phyloP scores from a whole-genome alignment of 139 green algal species.

The Volvox reticuliferus region DNA sequence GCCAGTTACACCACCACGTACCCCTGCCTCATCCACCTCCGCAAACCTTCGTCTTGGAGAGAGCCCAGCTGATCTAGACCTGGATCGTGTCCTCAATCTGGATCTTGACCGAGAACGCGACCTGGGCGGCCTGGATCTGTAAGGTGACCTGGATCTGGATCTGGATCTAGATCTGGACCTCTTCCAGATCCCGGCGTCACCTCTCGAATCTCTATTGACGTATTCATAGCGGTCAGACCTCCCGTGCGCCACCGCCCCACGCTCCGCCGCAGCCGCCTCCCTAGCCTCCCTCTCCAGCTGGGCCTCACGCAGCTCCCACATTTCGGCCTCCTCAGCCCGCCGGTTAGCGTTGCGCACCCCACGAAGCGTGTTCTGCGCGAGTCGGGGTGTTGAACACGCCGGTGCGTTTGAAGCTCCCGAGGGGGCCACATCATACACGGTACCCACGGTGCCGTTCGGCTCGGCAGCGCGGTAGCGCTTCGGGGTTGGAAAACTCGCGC shows the following conservation, averaged over 20 bases:
- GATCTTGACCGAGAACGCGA: slow-evolving; percentile 5
- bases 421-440: too few species aligned
- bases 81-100: not conserved
- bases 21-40: too few species aligned
- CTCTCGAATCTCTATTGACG: not conserved
- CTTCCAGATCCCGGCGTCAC: not conserved
- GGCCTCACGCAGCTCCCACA: slow-evolving; percentile 70
- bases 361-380: slow-evolving; percentile 66
- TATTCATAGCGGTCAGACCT: not conserved
- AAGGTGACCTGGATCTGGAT: not conserved
- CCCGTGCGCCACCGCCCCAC: not conserved
- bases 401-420: too few species aligned
- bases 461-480: too few species aligned
- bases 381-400: too few species aligned
- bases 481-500: too few species aligned
- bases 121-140: not conserved
- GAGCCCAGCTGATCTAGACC: not conserved
- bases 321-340: slow-evolving; percentile 64
- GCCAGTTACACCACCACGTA: too few species aligned
- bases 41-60: not conserved
- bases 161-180: not conserved
- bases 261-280: not conserved
- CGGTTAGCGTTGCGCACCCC: slow-evolving; percentile 69
- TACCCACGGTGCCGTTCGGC: too few species aligned
- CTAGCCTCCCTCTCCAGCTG: slow-evolving; percentile 55